A percentile compares a stretch with the other conserved stretches of the same genome.
Evolutionary conservation across 2,329 filamentous ascomycete species (phyloP).

Genomic region (Nannizzia gypsea): DNA sequence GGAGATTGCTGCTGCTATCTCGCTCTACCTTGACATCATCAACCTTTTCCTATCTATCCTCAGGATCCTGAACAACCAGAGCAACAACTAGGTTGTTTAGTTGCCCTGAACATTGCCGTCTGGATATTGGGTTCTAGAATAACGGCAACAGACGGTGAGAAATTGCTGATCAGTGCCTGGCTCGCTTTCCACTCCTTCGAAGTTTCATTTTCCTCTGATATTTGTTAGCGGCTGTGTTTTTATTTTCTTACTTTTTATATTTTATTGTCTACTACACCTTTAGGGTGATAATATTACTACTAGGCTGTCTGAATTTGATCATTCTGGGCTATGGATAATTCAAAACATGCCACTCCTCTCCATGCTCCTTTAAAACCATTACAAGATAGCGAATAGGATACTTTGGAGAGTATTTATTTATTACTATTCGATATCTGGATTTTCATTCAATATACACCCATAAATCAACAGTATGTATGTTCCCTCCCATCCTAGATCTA

Average conservation of each 20-base stretch:
- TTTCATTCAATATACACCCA: not conserved
- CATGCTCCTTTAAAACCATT: not conserved
- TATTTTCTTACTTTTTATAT: not conserved
- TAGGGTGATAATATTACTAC: not conserved
- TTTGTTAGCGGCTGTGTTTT: not conserved
- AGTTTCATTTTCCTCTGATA: not conserved
- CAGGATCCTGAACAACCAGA: slow-evolving; percentile 90
- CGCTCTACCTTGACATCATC: slow-evolving; percentile 88
- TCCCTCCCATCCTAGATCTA: not conserved
- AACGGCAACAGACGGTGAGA: not conserved
- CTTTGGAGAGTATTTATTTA: not conserved
- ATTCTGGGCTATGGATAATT: not conserved
- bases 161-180: not conserved
- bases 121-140: not conserved
- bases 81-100: slow-evolving; percentile 63
- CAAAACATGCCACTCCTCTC: no score
- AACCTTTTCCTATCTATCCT: slow-evolving; percentile 95
- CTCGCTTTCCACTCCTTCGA: not conserved
- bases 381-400: not conserved
- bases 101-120: not conserved
- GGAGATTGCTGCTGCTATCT: slow-evolving; percentile 91
- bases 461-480: not conserved
- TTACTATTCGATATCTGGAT: not conserved
- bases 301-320: not conserved
- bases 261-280: not conserved